Evolutionary conservation across 129 eudicot genomes (phyloP).

Genomic region (Escallonia rubra): DNA sequence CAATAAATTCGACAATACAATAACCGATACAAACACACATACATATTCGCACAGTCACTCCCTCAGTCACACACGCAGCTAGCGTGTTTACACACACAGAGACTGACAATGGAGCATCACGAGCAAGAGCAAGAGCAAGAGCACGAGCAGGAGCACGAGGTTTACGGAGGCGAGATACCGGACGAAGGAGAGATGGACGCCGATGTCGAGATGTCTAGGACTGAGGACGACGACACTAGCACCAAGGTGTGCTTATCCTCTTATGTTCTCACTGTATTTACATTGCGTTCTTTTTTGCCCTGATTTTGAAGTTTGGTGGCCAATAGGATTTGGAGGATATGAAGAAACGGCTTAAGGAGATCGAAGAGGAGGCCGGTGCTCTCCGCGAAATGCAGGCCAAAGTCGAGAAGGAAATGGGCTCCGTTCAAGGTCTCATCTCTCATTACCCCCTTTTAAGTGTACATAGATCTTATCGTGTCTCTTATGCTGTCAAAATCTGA

Average conservation of each 20-base stretch:
- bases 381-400: constrained; percentile 88
- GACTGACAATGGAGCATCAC: constrained; percentile 5
- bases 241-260: constrained; percentile 31
- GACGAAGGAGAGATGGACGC: constrained; percentile 67
- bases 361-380: constrained; percentile 81
- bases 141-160: constrained; percentile 68
- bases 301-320: not conserved
- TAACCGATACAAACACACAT: not conserved
- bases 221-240: constrained; percentile 36
- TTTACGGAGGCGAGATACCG: constrained; percentile 59
- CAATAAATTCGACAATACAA: not conserved
- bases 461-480: not conserved
- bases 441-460: not conserved
- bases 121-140: constrained; percentile 60
- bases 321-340: constrained; percentile 61
- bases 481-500: not conserved
- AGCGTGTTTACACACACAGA: not conserved
- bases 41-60: not conserved
- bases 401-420: constrained; percentile 75
- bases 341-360: constrained; percentile 75
- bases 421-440: constrained; percentile 44
- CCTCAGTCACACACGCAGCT: not conserved
- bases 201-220: constrained; percentile 43
- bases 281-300: not conserved
- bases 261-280: not conserved